Evolutionary conservation across 192 early-diverging fungal species (phyloP), one percentile per base, ranked within the genome.

Genomic region (Pilobolus umbonatus): DNA sequence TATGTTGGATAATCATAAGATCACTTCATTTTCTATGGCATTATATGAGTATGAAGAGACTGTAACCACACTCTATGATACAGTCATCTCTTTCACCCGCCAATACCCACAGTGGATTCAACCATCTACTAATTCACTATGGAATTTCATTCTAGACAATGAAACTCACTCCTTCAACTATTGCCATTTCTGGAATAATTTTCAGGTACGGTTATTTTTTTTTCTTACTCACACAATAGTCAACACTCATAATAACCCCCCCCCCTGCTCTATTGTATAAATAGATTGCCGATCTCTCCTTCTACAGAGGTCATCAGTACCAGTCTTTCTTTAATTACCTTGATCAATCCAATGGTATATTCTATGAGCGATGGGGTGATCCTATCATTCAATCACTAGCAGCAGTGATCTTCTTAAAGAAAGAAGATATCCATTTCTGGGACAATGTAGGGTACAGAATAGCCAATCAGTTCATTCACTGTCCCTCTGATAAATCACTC

Each of bases 151-250:
- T 59, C n/a, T 42, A n/a, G 50, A 57, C 35, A 14, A 19, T 7
- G 39, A 49, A 9, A 42, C 62, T 5, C 22, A 49, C 9, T 9
- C 7, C 21, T 59, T 59, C 58, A 86, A 86, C 52, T 62, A 69
- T 15, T 89, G 87, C 60, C 85, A 89, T 65, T 86, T 86, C 60
- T 89, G 88, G 88, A 81, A 74, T 62, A 89, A 90, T 67, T 89
- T 90, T 22, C 65, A 73, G 65, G 65, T 54, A 54, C 8, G 26
- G 26, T 29, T 24, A 29, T 1, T 12, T 29, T 24, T 29, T 3
- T 30, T 29, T 9, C 17, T n/a, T 7, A 17, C 7, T 17, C 10
- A 34, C 29, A 4, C 8, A 31, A 51, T 17, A 2, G 19, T 42
- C 3, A 42, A 42, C 12, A n/a, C n/a, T n/a, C n/a, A n/a, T n/a